Base-by-base conservation (phyloP, 768 basidiomycete genomes). In the Pisolithus tinctorius region DNA sequence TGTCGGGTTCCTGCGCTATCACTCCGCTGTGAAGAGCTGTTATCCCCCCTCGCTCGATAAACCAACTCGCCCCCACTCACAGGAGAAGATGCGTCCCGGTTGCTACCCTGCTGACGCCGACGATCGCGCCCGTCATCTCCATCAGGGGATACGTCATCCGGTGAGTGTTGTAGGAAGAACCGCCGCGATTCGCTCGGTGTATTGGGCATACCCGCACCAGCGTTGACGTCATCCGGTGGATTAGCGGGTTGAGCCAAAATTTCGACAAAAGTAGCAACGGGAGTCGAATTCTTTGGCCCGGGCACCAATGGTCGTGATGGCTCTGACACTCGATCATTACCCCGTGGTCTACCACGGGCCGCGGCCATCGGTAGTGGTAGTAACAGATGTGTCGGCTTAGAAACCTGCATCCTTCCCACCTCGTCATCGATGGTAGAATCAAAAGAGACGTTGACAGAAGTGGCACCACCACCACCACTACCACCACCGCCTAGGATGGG, bases 101-200 rank as follows among this genome's bases (percentile, higher is more conserved):
- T 29, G 10, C 11, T 44, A 16, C 14, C 43, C 16, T 25, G 43
- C 11, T 44, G 23, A 25, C 7, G 17, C 1, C 25, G n/a, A 4
- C 6, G n/a, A 6, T 60, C 66, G 6, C 63, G 66, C 7, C 55
- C 60, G 13, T 62, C 60, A 47, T 56, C 66, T 23, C 62, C 63
- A 45, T 74, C 74, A 30, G 69, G 67, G 0, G 72, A 74, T 20
- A 47, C 63, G 37, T 63, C 58, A 4, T 70, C 72, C 16, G 75
- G 74, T 8, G 74, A 75, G 29, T 74, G 69, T 50, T 69, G 71
- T 14, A 77, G 58, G 66, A 77, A 76, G 60, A 75, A 76, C 8
- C 69, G 67, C 53, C 70, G 66, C 60, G 61, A 52, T 70, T 71
- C n/a, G 67, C 55, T 29, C 65, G 43, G 43, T 29, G 43, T 44